These are phyloP conservation scores for Puya raimondii DNA, from an alignment of 176 grass and related monocot species.

Conservation along the genomic window DNA sequence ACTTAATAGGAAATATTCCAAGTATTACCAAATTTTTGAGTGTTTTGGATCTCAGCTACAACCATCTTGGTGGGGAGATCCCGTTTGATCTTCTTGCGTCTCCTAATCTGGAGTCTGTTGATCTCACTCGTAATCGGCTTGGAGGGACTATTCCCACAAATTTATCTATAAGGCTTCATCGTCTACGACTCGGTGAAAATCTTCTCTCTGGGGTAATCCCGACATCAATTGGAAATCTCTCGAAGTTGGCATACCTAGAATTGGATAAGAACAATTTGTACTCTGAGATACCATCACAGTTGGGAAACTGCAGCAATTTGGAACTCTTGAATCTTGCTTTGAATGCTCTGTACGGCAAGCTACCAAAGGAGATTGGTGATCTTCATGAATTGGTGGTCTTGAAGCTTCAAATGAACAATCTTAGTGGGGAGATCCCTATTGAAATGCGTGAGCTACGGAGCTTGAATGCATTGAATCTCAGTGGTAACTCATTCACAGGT, in stretches of 20 bases:
- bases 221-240: constrained; percentile 7
- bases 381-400: constrained; percentile 43
- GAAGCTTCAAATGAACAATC: constrained; percentile 37
- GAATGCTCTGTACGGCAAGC: constrained; percentile 28
- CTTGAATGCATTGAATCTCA: constrained; percentile 49
- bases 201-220: constrained; percentile 29
- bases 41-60: no score
- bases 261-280: constrained; percentile 34
- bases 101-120: constrained; percentile 25
- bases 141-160: constrained; percentile 9
- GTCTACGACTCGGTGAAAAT: constrained; percentile 39
- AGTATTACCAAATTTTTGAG: no score
- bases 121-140: constrained; percentile 26
- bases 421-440: constrained; percentile 22
- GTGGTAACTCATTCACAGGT: constrained; percentile 40
- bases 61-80: constrained; percentile 22
- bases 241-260: constrained; percentile 34
- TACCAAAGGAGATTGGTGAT: constrained; percentile 24
- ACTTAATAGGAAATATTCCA: not conserved
- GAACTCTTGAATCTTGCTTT: constrained; percentile 45
- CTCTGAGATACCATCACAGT: constrained; percentile 22
- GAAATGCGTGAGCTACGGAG: constrained; percentile 11
- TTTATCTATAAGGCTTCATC: constrained; percentile 25
- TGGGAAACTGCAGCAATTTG: constrained; percentile 31
- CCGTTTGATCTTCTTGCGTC: constrained; percentile 19